phyloP scores from a whole-genome alignment of 495 filamentous ascomycete genomes.

The Aspergillus bridgeri region DNA sequence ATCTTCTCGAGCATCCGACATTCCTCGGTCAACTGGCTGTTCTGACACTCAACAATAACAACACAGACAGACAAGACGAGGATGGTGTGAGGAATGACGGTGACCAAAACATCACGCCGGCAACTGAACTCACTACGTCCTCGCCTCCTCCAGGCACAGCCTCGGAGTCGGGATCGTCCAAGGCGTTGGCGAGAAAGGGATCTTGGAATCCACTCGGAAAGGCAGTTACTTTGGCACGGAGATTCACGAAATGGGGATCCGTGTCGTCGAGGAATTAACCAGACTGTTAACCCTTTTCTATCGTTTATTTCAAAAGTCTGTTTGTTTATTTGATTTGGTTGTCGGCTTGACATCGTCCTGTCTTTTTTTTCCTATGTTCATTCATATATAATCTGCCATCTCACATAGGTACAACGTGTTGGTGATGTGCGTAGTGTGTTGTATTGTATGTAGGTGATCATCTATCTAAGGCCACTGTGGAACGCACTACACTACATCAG shows the following conservation, averaged over 20 bases:
- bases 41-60: slow-evolving; percentile 35
- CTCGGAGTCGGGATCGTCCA: neutral
- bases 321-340: neutral
- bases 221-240: neutral
- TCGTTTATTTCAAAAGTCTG: neutral
- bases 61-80: slow-evolving; percentile 10
- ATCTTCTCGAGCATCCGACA: slow-evolving; percentile 47
- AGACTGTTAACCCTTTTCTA: neutral
- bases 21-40: slow-evolving; percentile 50
- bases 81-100: neutral
- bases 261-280: neutral
- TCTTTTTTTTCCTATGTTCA: neutral
- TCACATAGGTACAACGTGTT: neutral
- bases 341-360: neutral
- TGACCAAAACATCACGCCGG: neutral
- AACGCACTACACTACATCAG: no score
- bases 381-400: neutral
- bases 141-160: slow-evolving; percentile 28
- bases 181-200: neutral
- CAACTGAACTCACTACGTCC: neutral
- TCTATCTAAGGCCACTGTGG: no score
- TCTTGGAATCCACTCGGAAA: neutral
- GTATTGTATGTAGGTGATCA: no score
- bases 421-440: neutral
- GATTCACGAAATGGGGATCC: neutral